phyloP scores from a whole-genome alignment of 108 stramenopile species.

The Cyclotella baltica region DNA sequence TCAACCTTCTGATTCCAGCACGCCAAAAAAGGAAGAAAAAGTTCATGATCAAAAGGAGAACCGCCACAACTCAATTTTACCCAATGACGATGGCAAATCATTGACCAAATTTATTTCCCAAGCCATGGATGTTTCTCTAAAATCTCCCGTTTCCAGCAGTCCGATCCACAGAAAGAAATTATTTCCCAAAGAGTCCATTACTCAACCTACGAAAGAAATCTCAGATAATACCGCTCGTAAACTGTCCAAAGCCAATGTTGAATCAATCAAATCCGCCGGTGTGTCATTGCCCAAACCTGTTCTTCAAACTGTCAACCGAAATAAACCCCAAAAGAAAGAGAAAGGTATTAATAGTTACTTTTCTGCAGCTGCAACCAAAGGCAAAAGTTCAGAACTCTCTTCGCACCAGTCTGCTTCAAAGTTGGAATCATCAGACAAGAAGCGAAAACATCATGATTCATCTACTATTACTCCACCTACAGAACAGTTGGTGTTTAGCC shows the following conservation, averaged over 20 bases:
- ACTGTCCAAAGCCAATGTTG: conserved; percentile 30
- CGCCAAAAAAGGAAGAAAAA: not conserved
- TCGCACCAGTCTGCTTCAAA: not conserved
- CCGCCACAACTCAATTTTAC: conserved; percentile 27
- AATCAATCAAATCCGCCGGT: conserved; percentile 45
- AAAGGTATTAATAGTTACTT: conserved; percentile 21
- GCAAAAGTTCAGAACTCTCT: not conserved
- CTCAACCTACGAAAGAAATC: conserved; percentile 1
- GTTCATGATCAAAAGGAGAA: not conserved
- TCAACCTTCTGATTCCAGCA: not conserved
- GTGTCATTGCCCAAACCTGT: conserved; percentile 34
- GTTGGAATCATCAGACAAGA: not conserved
- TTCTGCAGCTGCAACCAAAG: not conserved
- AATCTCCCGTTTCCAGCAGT: conserved; percentile 22
- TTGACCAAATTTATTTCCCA: conserved; percentile 32
- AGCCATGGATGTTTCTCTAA: conserved; percentile 29
- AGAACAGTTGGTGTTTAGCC: conserved; percentile 29
- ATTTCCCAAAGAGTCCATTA: conserved; percentile 26
- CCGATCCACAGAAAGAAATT: conserved; percentile 34
- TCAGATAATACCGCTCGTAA: conserved; percentile 31
- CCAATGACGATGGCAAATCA: conserved; percentile 1
- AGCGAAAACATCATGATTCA: conserved; percentile 17
- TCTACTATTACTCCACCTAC: conserved; percentile 30
- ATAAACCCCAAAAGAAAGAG: conserved; percentile 11
- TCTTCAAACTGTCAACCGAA: conserved; percentile 8